Evolutionary conservation across 2,329 filamentous ascomycete species (phyloP).

Genomic region (Tolypocladium paradoxum): DNA sequence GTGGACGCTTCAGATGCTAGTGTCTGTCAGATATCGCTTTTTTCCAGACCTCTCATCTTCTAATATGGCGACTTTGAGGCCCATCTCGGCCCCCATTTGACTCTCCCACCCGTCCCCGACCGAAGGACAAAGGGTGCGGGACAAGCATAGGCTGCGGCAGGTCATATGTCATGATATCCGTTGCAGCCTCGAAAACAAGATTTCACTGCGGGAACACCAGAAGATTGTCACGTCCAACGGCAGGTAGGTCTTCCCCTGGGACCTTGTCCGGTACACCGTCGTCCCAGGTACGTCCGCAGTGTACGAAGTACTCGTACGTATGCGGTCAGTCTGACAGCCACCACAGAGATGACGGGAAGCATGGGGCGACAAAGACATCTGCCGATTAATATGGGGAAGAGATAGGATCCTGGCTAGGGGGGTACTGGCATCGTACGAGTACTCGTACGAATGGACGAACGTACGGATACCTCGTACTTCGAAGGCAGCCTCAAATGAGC

Average conservation of each 20-base stretch:
- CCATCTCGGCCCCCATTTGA: neutral
- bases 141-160: neutral
- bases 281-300: neutral
- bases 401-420: neutral
- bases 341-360: neutral
- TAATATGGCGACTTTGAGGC: neutral
- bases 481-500: neutral
- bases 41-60: slow-evolving; percentile 1
- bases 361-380: neutral
- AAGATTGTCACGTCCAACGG: neutral
- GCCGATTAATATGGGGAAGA: neutral
- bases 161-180: neutral
- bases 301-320: neutral
- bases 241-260: neutral
- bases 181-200: too few species aligned
- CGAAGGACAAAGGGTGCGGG: neutral
- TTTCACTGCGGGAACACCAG: neutral
- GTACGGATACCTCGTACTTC: neutral
- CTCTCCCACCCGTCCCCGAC: neutral
- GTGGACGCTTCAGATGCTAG: neutral
- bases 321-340: neutral
- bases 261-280: neutral
- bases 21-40: slow-evolving; percentile 7
- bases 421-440: neutral
- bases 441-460: neutral